These are phyloP conservation scores for Lasiosphaeria miniovina DNA, from an alignment of 495 filamentous ascomycete genomes.

Conservation along the genomic window DNA sequence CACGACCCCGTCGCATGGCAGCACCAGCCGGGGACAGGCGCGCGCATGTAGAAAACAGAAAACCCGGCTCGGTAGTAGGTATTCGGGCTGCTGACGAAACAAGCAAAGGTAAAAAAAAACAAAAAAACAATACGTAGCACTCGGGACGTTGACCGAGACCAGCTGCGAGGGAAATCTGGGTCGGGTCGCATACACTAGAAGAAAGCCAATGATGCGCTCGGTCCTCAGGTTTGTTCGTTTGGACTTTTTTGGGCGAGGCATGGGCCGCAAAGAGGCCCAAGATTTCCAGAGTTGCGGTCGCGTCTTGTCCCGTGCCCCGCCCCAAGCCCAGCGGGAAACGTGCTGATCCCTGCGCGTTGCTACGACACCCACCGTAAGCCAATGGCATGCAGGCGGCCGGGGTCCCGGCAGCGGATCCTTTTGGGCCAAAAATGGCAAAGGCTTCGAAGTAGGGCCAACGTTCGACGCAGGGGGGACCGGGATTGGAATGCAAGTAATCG, in stretches of 20 bases:
- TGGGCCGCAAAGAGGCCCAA: constrained; percentile 6
- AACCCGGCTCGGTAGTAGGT: too few species aligned
- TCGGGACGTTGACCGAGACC: too few species aligned
- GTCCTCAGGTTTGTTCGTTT: constrained; percentile 5
- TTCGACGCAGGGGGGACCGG: constrained; percentile 5
- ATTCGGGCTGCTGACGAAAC: not conserved
- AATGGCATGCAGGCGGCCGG: constrained; percentile 4
- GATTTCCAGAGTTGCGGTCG: constrained; percentile 12
- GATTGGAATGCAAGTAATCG: not conserved
- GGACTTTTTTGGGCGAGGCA: not conserved
- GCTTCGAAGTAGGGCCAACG: not conserved
- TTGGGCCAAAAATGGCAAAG: not conserved
- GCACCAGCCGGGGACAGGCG: not conserved
- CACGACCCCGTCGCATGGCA: not conserved
- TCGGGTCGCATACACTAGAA: not conserved
- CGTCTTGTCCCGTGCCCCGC: constrained; percentile 17
- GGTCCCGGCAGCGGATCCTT: not conserved
- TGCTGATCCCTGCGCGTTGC: constrained; percentile 11
- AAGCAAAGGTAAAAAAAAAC: not conserved
- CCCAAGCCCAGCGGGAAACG: not conserved
- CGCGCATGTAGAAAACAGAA: too few species aligned
- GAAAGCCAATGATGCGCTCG: constrained; percentile 5
- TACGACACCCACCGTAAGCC: constrained; percentile 10
- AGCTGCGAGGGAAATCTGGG: not conserved
- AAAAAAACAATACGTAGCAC: not conserved